A percentile compares a stretch with the other conserved stretches of the same genome.
Evolutionary conservation across 495 filamentous ascomycete genomes (phyloP).

Genomic region (Halenospora varia): DNA sequence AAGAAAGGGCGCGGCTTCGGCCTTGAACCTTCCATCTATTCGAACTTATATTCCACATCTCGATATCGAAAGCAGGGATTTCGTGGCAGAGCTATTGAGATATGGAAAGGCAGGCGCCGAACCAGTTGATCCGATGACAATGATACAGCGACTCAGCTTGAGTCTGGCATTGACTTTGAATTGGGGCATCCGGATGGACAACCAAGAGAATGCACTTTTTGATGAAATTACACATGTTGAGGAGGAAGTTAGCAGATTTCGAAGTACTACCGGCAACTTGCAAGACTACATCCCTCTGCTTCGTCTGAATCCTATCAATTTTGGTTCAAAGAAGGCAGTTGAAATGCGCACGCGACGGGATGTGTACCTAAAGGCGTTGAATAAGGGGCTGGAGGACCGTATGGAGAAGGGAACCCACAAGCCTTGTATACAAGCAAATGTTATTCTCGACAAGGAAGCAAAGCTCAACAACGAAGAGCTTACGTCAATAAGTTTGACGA

Average conservation of each 20-base stretch:
- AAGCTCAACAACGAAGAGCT: slow-evolving; percentile 55
- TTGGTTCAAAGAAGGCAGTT: slow-evolving; percentile 44
- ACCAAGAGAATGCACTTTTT: slow-evolving; percentile 53
- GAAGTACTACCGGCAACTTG: slow-evolving; percentile 57
- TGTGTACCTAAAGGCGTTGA: slow-evolving; percentile 51
- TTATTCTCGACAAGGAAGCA: slow-evolving; percentile 57
- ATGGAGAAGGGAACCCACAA: slow-evolving; percentile 56
- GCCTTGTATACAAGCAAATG: slow-evolving; percentile 62
- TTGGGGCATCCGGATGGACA: slow-evolving; percentile 56
- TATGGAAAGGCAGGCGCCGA: slow-evolving; percentile 48
- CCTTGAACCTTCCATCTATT: slow-evolving; percentile 58
- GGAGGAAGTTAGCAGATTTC: slow-evolving; percentile 53
- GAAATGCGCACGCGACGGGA: slow-evolving; percentile 58
- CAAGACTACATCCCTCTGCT: slow-evolving; percentile 63
- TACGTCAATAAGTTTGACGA: slow-evolving; percentile 59
- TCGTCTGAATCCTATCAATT: slow-evolving; percentile 52
- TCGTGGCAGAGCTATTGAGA: slow-evolving; percentile 54
- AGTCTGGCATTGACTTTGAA: slow-evolving; percentile 58
- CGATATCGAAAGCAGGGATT: slow-evolving; percentile 55
- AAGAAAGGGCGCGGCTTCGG: slow-evolving; percentile 59
- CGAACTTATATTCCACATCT: slow-evolving; percentile 57
- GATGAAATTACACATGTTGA: slow-evolving; percentile 62
- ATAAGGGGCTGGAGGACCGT: slow-evolving; percentile 48
- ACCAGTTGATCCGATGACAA: slow-evolving; percentile 55
- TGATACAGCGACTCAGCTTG: slow-evolving; percentile 55